phyloP scores from a whole-genome alignment of 2,329 filamentous ascomycete species.

The Colletotrichum sp. region DNA sequence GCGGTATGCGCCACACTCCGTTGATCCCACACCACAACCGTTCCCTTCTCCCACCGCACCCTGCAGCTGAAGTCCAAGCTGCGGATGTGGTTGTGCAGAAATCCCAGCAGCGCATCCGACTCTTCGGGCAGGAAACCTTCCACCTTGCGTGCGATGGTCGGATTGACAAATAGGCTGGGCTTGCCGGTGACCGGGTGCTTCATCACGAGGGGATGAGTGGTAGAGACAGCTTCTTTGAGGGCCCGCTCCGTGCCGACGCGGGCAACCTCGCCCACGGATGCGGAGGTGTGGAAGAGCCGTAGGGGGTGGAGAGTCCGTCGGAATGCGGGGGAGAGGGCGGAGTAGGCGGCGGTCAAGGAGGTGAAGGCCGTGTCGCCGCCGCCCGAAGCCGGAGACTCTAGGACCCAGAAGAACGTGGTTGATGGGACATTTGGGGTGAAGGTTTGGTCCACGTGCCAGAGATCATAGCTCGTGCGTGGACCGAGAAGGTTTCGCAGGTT shows the following conservation, averaged over 20 bases:
- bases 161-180: constrained; percentile 31
- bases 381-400: constrained; percentile 27
- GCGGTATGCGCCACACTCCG: constrained; percentile 28
- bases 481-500: constrained; percentile 32
- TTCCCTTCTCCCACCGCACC: constrained; percentile 31
- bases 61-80: constrained; percentile 36
- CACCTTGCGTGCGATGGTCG: constrained; percentile 30
- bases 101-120: constrained; percentile 29
- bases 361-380: constrained; percentile 35
- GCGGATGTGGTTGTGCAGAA: constrained; percentile 31
- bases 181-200: constrained; percentile 31
- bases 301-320: constrained; percentile 5
- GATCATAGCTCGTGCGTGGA: constrained; percentile 28
- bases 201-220: constrained; percentile 32
- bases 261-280: constrained; percentile 31
- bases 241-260: constrained; percentile 31
- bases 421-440: constrained; percentile 34
- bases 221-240: constrained; percentile 30
- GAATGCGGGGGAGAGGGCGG: constrained; percentile 31
- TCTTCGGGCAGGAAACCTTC: constrained; percentile 34
- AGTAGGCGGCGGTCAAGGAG: constrained; percentile 31
- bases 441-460: constrained; percentile 38
- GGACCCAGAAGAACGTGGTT: constrained; percentile 37
- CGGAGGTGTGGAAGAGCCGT: constrained; percentile 25
- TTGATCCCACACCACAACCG: constrained; percentile 35